Evolutionary conservation across 306 rosid genomes (phyloP), one percentile per base, ranked within the genome.

Genomic region (Medicago truncatula): DNA sequence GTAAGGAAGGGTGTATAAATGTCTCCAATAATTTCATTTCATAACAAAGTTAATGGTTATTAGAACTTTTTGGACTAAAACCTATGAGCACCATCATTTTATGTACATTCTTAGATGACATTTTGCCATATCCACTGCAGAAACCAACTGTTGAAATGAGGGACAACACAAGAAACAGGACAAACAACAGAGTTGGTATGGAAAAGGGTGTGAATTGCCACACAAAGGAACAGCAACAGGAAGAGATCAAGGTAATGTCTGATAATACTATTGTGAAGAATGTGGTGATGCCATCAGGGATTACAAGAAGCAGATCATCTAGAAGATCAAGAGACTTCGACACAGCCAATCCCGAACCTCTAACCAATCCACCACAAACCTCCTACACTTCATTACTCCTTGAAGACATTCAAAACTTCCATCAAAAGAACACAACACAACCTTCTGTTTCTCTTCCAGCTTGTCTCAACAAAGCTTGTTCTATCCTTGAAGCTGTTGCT

Each of bases 401-500:
- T 21, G 89, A 90, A 76, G 99, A 96, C 84, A 96, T 96, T 53
- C 93, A 96, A 4, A 92, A 89, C 39, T 92, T 95, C 84, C 97
- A 95, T 67, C 99, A 92, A 75, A 91, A 92, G 83, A 90, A 16
- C 82, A 59, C 86, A 17, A 20, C 57, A 65, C 64, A 60, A 34
- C 70, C 85, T 74, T 80, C 86, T 8, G 89, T 90, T 23, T 82
- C 97, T 15, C 88, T 96, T 63, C 99, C 99, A 4, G 82, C 89
- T 60, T 92, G 98, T 78, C 96, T 92, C 79, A 83, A 87, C 78
- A 92, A 96, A 80, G 98, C 93, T 17, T 96, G 98, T 74, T 92
- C 98, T n/a, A 96, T 96, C 73, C 83, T 92, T 25, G 99, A 96
- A 80, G 99, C 97, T 41, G 97, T 96, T 31, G 97, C 98, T 6